These are phyloP conservation scores for Ceratocystis variospora DNA, from an alignment of 2,329 filamentous ascomycete genomes.

Conservation along the genomic window DNA sequence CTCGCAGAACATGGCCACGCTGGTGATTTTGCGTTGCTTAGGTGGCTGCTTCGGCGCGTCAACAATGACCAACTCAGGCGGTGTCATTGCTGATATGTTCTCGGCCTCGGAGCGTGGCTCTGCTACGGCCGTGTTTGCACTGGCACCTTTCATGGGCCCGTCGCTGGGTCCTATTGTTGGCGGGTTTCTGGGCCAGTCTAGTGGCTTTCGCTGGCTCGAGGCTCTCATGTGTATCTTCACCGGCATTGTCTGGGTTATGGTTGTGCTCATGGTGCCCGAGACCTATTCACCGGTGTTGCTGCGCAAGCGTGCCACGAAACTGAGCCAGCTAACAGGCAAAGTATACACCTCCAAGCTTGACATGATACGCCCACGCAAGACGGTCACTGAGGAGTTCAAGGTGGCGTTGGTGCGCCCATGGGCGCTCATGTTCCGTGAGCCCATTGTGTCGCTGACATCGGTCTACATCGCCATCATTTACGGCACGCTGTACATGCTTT, in stretches of 20 bases:
- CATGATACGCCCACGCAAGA: slow-evolving; percentile 30
- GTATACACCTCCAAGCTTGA: slow-evolving; percentile 40
- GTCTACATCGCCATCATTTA: slow-evolving; percentile 51
- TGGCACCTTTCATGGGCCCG: slow-evolving; percentile 51
- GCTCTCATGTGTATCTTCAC: slow-evolving; percentile 49
- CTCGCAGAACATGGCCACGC: slow-evolving; percentile 41
- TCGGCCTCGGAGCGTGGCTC: slow-evolving; percentile 39
- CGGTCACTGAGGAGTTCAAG: slow-evolving; percentile 37
- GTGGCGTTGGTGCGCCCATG: slow-evolving; percentile 48
- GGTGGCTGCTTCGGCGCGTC: slow-evolving; percentile 49
- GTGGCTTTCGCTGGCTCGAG: slow-evolving; percentile 52
- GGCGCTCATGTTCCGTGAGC: slow-evolving; percentile 51
- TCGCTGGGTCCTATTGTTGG: slow-evolving; percentile 46
- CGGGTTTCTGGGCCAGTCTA: slow-evolving; percentile 46
- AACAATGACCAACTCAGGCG: slow-evolving; percentile 48
- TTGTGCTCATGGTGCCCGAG: slow-evolving; percentile 40
- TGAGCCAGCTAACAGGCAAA: slow-evolving; percentile 41
- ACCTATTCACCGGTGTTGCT: slow-evolving; percentile 48
- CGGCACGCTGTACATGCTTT: slow-evolving; percentile 41
- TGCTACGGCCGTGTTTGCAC: slow-evolving; percentile 46
- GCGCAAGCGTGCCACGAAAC: slow-evolving; percentile 35
- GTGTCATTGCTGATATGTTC: slow-evolving; percentile 52
- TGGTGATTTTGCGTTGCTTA: slow-evolving; percentile 58
- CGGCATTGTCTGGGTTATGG: slow-evolving; percentile 42
- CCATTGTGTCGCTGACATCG: slow-evolving; percentile 49